Evolutionary conservation across 805 yeast genomes (phyloP).

Genomic region (Yarrowia sp.): DNA sequence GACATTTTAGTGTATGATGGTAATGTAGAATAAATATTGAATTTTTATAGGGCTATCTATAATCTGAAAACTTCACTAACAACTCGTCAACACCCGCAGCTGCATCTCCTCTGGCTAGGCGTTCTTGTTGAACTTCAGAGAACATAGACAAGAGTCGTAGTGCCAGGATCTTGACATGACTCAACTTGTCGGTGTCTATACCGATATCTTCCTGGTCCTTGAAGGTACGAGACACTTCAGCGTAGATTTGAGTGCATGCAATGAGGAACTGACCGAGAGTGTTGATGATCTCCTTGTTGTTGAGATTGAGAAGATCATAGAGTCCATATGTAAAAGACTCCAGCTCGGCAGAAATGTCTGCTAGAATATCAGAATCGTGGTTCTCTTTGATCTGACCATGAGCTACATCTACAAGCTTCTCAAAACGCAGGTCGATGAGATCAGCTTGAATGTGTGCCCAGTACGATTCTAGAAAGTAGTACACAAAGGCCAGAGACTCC

Average conservation of each 20-base stretch:
- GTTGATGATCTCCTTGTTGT: constrained; percentile 34
- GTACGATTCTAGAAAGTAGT: constrained; percentile 41
- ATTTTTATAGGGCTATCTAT: neutral
- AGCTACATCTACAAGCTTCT: constrained; percentile 31
- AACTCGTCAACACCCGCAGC: constrained; percentile 15
- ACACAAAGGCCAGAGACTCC: constrained; percentile 27
- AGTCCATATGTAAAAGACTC: constrained; percentile 38
- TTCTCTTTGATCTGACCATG: constrained; percentile 13
- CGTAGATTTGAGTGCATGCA: constrained; percentile 21
- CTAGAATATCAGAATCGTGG: constrained; percentile 25
- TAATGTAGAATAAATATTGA: constrained; percentile 27
- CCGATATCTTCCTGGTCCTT: constrained; percentile 11
- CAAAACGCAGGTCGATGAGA: constrained; percentile 40
- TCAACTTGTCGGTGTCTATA: constrained; percentile 19
- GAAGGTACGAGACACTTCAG: constrained; percentile 24
- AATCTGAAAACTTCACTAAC: constrained; percentile 23
- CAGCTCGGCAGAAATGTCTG: constrained; percentile 22
- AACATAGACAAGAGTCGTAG: constrained; percentile 1
- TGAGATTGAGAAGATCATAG: constrained; percentile 37
- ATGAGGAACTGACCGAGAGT: constrained; percentile 38
- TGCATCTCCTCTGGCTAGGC: constrained; percentile 13
- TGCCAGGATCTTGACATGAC: constrained; percentile 10
- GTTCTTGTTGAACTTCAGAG: constrained; percentile 17
- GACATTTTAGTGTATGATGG: too few relatives aligned
- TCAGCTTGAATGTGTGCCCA: constrained; percentile 42